These are phyloP conservation scores for Xerocomus potaroensis DNA, from an alignment of 768 basidiomycete species.

Conservation along the genomic window DNA sequence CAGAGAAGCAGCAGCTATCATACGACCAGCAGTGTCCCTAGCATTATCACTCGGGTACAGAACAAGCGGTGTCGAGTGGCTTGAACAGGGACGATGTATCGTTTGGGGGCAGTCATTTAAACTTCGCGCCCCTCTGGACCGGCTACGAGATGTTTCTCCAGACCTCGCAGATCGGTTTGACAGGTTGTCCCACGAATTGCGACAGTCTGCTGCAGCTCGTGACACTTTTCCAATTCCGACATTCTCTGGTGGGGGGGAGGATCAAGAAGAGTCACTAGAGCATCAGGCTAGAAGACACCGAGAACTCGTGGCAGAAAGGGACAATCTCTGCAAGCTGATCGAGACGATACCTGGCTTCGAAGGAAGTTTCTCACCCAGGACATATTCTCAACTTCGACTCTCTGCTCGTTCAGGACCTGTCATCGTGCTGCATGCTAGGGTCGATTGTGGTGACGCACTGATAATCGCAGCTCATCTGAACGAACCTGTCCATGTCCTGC, in stretches of 20 bases:
- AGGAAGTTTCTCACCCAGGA: not conserved
- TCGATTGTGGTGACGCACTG: not conserved
- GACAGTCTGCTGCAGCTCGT: not conserved
- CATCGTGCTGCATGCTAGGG: not conserved
- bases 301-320: not conserved
- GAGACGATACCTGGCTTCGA: not conserved
- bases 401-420: not conserved
- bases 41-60: not conserved
- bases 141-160: not conserved
- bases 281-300: not conserved
- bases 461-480: not conserved
- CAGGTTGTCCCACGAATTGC: not conserved
- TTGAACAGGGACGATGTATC: not conserved
- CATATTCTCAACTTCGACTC: not conserved
- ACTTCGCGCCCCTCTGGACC: not conserved
- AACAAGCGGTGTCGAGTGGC: not conserved
- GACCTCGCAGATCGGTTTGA: not conserved
- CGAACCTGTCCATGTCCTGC: not conserved
- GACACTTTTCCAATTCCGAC: no score
- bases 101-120: not conserved
- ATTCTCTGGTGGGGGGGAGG: not conserved
- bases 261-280: not conserved
- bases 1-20: not conserved
- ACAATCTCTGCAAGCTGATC: not conserved
- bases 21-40: not conserved